phyloP scores from a whole-genome alignment of 2,329 filamentous ascomycete genomes.

The Curvularia spicifera region DNA sequence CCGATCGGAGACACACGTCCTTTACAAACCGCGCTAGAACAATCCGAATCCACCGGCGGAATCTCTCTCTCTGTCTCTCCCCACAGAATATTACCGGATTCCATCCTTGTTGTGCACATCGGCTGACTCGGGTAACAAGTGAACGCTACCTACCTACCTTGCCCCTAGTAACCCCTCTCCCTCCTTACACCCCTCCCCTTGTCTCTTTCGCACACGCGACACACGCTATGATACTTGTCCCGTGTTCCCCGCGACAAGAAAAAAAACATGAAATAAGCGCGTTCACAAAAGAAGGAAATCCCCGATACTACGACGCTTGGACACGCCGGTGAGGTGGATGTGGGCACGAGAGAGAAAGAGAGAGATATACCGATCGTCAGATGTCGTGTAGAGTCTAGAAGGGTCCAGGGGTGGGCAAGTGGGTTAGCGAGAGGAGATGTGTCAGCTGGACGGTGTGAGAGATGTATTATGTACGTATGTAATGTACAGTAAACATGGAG shows the following conservation, averaged over 20 bases:
- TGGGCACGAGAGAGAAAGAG: no score
- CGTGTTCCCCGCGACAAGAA: no score
- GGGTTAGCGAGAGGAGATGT: neutral
- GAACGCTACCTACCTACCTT: no score
- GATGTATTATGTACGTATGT: neutral
- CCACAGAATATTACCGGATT: neutral
- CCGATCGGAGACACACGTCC: neutral
- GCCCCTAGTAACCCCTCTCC: no score
- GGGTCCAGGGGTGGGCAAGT: neutral
- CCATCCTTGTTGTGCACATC: no score
- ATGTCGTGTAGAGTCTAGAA: neutral
- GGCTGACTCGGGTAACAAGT: no score
- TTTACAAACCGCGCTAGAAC: neutral
- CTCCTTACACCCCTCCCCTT: no score
- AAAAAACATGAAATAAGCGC: neutral
- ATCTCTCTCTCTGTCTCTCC: no score
- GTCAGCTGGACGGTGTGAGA: neutral
- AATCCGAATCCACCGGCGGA: neutral
- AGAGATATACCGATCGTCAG: neutral
- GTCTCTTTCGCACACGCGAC: no score
- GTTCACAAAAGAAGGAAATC: no score
- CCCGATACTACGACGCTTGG: neutral
- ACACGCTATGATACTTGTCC: no score
- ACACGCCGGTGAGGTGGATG: neutral
- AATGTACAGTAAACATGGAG: neutral